Percentiles rank a stretch among this genome's conserved stretches.
phyloP scores from a whole-genome alignment of 768 basidiomycete species.

The Calocybe indica region DNA sequence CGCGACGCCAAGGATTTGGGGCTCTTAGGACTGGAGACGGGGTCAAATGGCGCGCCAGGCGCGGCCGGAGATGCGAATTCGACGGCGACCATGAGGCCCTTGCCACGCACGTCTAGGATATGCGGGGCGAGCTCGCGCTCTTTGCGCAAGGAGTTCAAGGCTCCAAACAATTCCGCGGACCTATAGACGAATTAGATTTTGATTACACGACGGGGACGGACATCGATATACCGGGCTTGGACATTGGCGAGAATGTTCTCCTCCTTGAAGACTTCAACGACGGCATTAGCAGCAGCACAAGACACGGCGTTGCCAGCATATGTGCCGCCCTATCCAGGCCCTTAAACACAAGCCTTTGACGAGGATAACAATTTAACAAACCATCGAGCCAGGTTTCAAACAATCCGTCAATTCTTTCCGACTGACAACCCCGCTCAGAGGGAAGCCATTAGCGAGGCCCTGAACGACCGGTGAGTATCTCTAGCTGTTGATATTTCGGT shows the following conservation, averaged over 20 bases:
- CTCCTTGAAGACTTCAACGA: slow-evolving; percentile 67
- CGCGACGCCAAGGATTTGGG: slow-evolving; percentile 54
- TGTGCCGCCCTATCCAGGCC: slow-evolving; percentile 60
- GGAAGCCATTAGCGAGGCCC: slow-evolving; percentile 92
- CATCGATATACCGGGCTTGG: slow-evolving; percentile 44
- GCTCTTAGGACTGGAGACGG: slow-evolving; percentile 22
- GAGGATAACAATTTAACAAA: slow-evolving; percentile 18
- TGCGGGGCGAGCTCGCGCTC: slow-evolving; percentile 44
- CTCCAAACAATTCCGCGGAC: slow-evolving; percentile 64
- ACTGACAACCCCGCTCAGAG: slow-evolving; percentile 80
- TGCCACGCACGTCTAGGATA: slow-evolving; percentile 84
- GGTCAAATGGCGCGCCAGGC: slow-evolving; percentile 40
- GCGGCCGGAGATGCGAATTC: slow-evolving; percentile 67
- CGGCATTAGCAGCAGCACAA: slow-evolving; percentile 87
- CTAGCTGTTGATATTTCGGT: neutral
- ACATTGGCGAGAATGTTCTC: slow-evolving; percentile 86
- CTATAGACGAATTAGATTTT: slow-evolving; percentile 25
- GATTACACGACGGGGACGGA: neutral
- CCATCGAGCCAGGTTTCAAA: slow-evolving; percentile 77
- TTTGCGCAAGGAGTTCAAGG: slow-evolving; percentile 51
- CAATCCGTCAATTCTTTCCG: slow-evolving; percentile 77
- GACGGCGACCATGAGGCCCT: slow-evolving; percentile 84
- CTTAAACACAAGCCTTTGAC: neutral
- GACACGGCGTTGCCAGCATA: slow-evolving; percentile 91
- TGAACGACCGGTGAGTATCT: slow-evolving; percentile 13